phyloP scores from a whole-genome alignment of 2,329 filamentous ascomycete genomes.

The Orbilia quercus region DNA sequence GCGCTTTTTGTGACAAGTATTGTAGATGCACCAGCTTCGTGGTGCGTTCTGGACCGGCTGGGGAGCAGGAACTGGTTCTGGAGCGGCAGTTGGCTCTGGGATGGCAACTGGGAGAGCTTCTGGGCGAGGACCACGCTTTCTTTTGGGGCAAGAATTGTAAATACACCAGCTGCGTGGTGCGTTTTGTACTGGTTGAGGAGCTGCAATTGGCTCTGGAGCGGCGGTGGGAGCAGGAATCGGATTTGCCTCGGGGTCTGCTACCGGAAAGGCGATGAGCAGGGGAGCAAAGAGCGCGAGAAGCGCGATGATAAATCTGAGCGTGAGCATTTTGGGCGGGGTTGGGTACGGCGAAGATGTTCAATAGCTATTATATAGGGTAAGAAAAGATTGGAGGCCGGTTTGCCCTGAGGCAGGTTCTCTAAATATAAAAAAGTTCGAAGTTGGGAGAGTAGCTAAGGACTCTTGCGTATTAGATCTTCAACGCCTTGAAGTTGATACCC shows the following conservation, averaged over 20 bases:
- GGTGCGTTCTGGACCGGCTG: background rate
- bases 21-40: constrained; percentile 5
- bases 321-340: constrained; percentile 42
- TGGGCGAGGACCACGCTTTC: constrained; percentile 20
- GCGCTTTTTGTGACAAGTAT: constrained; percentile 1
- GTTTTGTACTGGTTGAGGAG: background rate
- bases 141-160: constrained; percentile 13
- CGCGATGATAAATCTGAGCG: constrained; percentile 28
- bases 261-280: constrained; percentile 32
- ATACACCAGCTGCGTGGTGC: constrained; percentile 11
- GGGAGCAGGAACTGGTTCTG: constrained; percentile 3
- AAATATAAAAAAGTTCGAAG: constrained; percentile 18
- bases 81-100: background rate
- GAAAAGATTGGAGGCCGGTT: constrained; percentile 20
- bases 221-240: constrained; percentile 13
- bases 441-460: constrained; percentile 43
- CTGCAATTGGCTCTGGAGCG: constrained; percentile 5
- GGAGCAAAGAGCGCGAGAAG: constrained; percentile 28
- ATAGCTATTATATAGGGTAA: constrained; percentile 33
- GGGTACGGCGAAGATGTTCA: constrained; percentile 12
- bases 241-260: constrained; percentile 32
- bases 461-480: constrained; percentile 41
- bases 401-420: constrained; percentile 45
- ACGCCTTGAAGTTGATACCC: constrained; percentile 37
- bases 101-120: background rate